Conservation (phyloP, 1,139 yeast species). For the Pichia sp. region DNA sequence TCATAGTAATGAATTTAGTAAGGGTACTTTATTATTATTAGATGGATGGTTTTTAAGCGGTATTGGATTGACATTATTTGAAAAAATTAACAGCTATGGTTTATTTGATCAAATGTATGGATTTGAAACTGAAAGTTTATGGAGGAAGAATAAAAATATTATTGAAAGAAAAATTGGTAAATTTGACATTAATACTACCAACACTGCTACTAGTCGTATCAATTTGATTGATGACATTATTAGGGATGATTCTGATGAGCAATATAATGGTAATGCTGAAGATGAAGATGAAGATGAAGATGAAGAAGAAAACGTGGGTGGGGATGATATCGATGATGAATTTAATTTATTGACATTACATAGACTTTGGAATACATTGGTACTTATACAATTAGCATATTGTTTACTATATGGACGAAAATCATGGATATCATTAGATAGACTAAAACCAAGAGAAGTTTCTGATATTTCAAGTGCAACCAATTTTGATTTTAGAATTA, state of each 20-base stretch:
- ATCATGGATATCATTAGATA: slow-evolving; percentile 33
- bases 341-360: slow-evolving; percentile 24
- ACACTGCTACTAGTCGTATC: neutral
- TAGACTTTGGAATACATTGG: slow-evolving; percentile 57
- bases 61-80: slow-evolving; percentile 13
- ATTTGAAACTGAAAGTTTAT: slow-evolving; percentile 4
- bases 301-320: slow-evolving; percentile 15
- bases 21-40: slow-evolving; percentile 8
- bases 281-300: neutral
- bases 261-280: neutral
- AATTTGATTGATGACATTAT: neutral
- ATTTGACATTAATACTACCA: neutral
- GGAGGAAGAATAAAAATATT: slow-evolving; percentile 6
- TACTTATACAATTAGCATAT: slow-evolving; percentile 61
- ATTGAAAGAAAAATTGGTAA: neutral
- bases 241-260: neutral
- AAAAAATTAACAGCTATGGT: slow-evolving; percentile 13
- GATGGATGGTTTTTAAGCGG: slow-evolving; percentile 15
- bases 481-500: slow-evolving; percentile 78
- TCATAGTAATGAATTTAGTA: neutral
- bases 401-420: slow-evolving; percentile 66
- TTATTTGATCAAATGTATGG: slow-evolving; percentile 12
- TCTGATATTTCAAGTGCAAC: slow-evolving; percentile 60
- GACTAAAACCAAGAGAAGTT: slow-evolving; percentile 21
- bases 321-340: slow-evolving; percentile 30